Percentiles rank a stretch among this genome's conserved stretches.
phyloP scores from a whole-genome alignment of 2,329 filamentous ascomycete genomes.

The Stachybotrys chlorohalonatus region DNA sequence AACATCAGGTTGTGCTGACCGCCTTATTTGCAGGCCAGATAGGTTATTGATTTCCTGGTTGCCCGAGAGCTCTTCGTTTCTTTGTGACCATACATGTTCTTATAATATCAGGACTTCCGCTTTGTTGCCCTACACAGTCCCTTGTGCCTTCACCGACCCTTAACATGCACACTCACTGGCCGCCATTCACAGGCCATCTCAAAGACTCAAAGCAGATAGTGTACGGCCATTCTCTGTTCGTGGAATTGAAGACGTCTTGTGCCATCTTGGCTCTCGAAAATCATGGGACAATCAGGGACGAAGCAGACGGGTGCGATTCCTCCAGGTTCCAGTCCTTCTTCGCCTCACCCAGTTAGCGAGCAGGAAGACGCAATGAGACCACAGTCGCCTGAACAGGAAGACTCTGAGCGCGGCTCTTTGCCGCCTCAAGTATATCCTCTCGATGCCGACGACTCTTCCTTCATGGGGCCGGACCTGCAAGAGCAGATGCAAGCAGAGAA shows the following conservation, averaged over 20 bases:
- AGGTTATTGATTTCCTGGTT: background rate
- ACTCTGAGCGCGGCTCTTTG: background rate
- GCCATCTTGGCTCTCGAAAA: background rate
- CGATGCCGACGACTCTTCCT: background rate
- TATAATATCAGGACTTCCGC: too few species aligned
- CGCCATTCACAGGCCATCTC: background rate
- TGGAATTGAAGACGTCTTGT: background rate
- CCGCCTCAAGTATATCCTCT: too few species aligned
- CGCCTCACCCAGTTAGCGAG: background rate
- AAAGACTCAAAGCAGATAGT: background rate
- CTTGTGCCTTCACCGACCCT: background rate
- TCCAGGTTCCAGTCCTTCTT: background rate
- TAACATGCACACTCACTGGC: background rate
- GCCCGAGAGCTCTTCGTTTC: background rate
- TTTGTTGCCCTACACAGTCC: too few species aligned
- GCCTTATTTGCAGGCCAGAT: background rate
- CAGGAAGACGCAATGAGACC: background rate
- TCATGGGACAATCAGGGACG: background rate
- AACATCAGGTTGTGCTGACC: background rate
- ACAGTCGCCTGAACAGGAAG: background rate
- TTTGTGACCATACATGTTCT: background rate
- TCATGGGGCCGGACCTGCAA: conserved; percentile 1
- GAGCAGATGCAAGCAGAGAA: conserved; percentile 36
- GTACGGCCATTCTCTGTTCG: background rate
- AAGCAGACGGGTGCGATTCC: background rate